Conservation (phyloP, 2,329 filamentous ascomycete species). For the Ascochyta fabae region DNA sequence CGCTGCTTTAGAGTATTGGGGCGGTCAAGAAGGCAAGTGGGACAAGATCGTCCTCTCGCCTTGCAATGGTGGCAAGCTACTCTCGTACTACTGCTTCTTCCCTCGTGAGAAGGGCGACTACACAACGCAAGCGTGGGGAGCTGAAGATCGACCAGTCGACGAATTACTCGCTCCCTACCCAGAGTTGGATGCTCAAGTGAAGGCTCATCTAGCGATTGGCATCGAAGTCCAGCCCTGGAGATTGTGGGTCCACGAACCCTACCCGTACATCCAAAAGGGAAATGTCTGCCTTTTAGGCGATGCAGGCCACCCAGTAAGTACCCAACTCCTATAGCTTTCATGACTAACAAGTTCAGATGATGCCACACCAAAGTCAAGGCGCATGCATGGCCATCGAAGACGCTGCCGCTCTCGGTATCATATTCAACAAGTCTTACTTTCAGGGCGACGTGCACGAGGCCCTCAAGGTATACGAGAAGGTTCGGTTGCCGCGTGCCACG, state of each 20-base stretch:
- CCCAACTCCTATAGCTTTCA: not conserved
- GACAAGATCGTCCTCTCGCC: conserved; percentile 75
- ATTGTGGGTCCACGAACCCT: conserved; percentile 69
- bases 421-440: conserved; percentile 61
- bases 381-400: conserved; percentile 74
- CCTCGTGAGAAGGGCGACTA: conserved; percentile 66
- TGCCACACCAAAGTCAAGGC: conserved; percentile 73
- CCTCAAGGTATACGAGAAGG: conserved; percentile 45
- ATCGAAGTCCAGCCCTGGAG: conserved; percentile 70
- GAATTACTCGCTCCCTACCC: conserved; percentile 68
- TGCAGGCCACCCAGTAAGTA: conserved; percentile 66
- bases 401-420: conserved; percentile 66
- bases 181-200: conserved; percentile 64
- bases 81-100: conserved; percentile 76
- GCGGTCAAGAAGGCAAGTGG: conserved; percentile 66
- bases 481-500: conserved; percentile 48
- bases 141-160: conserved; percentile 59
- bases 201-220: conserved; percentile 64
- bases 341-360: conserved; percentile 56
- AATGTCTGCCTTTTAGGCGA: conserved; percentile 68
- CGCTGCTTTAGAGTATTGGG: conserved; percentile 72
- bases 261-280: conserved; percentile 62
- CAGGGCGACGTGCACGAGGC: conserved; percentile 41
- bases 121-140: conserved; percentile 65
- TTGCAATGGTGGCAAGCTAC: conserved; percentile 68